Evolutionary conservation across 805 yeast species (phyloP), one percentile per base, ranked within the genome.

Genomic region (Lachancea waltii): DNA sequence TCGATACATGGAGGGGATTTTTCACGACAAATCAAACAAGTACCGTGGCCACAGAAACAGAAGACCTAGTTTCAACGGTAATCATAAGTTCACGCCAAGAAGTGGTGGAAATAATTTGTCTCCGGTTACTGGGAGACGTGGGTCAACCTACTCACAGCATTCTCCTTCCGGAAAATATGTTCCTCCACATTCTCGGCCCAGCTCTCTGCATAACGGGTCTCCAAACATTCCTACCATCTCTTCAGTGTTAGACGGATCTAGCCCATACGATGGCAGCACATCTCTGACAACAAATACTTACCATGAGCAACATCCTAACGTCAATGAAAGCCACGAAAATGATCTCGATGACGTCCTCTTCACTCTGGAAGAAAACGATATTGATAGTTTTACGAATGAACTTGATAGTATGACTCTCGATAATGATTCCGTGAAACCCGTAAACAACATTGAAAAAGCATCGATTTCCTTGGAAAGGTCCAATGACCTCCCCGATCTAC

Each of bases 1-100:
- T 41, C 81, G 78, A 46, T 81, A 79, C 55, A 73, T 81, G 81
- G 85, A 77, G 39, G 64, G 64, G 46, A 77, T 79, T 45, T 79
- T 61, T 62, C 72, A 64, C 57, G 67, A 46, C 23, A 38, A 47
- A 54, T 64, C 54, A 45, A 59, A 54, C 40, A 50, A 47, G 43
- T 44, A 59, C 45, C 39, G 46, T 20, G 43, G 46, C 18, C 46
- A 44, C 28, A 35, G 44, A 26, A 44, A 42, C 33, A 42, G 38
- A 33, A 36, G 44, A 30, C 38, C 38, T 8, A 46, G 44, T 30
- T 53, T 53, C 25, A 46, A 39, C 8, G 44, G 43, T 10, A 36
- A 40, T 25, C 43, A 42, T 32, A 44, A 46, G 22, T 31, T 32
- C 9, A 30, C 36, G 17, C 43, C 42, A 3, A 38, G 30, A 28